These are phyloP conservation scores for Astraeus odoratus DNA, from an alignment of 768 basidiomycete species.

Conservation along the genomic window DNA sequence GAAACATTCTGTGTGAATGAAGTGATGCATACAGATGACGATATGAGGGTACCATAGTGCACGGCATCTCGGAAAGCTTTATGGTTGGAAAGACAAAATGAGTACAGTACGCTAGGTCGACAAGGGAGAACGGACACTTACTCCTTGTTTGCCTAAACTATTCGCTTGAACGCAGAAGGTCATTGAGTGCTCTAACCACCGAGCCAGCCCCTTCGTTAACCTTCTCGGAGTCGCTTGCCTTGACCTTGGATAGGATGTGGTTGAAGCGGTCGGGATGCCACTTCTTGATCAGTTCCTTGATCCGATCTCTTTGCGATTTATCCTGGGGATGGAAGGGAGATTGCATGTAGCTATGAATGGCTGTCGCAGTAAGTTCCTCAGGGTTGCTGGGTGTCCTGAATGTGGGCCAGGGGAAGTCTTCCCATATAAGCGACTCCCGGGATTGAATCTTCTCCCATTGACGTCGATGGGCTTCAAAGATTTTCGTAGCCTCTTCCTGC, in stretches of 20 bases:
- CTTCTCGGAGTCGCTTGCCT: conserved; percentile 53
- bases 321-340: conserved; percentile 48
- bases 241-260: conserved; percentile 57
- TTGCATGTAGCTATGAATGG: conserved; percentile 56
- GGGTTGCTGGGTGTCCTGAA: conserved; percentile 47
- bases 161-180: conserved; percentile 51
- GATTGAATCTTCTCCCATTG: conserved; percentile 47
- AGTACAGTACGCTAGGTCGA: conserved; percentile 2
- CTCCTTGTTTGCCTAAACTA: conserved; percentile 30
- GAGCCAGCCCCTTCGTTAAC: conserved; percentile 68
- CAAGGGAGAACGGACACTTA: conserved; percentile 12
- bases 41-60: conserved; percentile 26
- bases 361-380: conserved; percentile 53
- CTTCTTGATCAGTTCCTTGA: conserved; percentile 65
- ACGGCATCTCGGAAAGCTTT: conserved; percentile 14
- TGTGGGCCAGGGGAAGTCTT: conserved; percentile 71
- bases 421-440: conserved; percentile 46
- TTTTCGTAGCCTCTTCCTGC: conserved; percentile 48
- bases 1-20: conserved; percentile 9
- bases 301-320: conserved; percentile 57
- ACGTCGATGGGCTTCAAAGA: conserved; percentile 56
- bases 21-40: conserved; percentile 26
- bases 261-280: conserved; percentile 88
- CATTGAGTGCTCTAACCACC: conserved; percentile 66
- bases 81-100: conserved; percentile 1